Evolutionary conservation across 768 basidiomycete genomes (phyloP), one percentile per base, ranked within the genome.

Genomic region (Auriscalpium microsporum): DNA sequence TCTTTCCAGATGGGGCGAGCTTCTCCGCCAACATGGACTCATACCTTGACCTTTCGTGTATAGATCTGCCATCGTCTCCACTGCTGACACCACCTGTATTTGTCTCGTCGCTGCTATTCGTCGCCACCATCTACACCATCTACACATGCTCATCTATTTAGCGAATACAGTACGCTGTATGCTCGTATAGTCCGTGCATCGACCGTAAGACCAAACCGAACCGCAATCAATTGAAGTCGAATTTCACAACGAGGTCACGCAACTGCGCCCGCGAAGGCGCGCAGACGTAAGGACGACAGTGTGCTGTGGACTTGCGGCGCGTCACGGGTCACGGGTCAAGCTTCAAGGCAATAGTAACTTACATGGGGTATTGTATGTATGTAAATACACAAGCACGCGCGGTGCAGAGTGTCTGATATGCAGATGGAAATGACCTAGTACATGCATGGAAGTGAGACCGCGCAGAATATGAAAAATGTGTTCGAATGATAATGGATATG

Each of bases 1-100:
- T 28, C 28, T 28, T 28, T 28, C 28, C 14, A 90, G 88, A 67
- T 90, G 87, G 84, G 80, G 78, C 51, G 74, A 75, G 50, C 71
- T 90, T 54, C 75, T 90, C 54, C 74, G 72, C 33, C 64, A 66
- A 33, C 77, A 73, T 62, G 74, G 74, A 55, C 67, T 77, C 36
- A 76, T 79, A 62, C 67, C 75, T 46, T 74, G 63, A 70, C 35
- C 13, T 36, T 42, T 14, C 6, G 33, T 13, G 10, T 17, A 28
- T 28, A 28, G 28, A 28, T 28, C 2, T 21, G 28, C 28, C 28
- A 28, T 28, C 28, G 28, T 28, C 28, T 28, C 28, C 28, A 28
- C 28, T 28, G 28, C 28, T 28, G 28, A 33, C 28, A 6, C 21
- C n/a, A 34, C 19, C 50, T 53, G 50, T 13, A 33, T 48, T 16